A percentile compares a stretch with the other conserved stretches of the same genome.
These are phyloP conservation scores for Cercospora zeina DNA, from an alignment of 2,329 filamentous ascomycete species.

Conservation along the genomic window DNA sequence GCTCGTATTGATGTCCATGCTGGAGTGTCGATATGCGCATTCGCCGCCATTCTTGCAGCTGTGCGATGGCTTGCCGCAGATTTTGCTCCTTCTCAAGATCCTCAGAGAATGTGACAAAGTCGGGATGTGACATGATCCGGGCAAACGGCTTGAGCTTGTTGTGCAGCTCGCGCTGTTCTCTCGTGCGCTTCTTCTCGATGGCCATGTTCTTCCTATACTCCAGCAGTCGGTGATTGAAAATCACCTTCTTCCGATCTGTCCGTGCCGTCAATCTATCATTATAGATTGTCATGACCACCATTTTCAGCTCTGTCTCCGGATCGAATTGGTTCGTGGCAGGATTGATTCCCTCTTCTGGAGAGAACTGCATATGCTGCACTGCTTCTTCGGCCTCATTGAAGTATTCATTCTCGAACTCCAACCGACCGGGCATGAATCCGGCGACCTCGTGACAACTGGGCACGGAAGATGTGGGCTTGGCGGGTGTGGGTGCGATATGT, in stretches of 20 bases:
- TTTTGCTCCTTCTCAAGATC: constrained; percentile 90
- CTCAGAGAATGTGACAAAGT: constrained; percentile 83
- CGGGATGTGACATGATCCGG: constrained; percentile 90
- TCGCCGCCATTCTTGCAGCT: constrained; percentile 90
- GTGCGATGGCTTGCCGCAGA: constrained; percentile 80
- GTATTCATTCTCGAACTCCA: constrained; percentile 97
- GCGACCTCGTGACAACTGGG: constrained; percentile 97
- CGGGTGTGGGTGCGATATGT: constrained; percentile 76
- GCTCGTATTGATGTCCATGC: constrained; percentile 87
- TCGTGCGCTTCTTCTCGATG: constrained; percentile 89
- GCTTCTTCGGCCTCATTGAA: constrained; percentile 98
- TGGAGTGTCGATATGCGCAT: constrained; percentile 81
- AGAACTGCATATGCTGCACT: constrained; percentile 97
- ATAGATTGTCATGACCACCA: constrained; percentile 98
- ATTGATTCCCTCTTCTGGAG: constrained; percentile 91
- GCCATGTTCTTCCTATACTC: constrained; percentile 92
- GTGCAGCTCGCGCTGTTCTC: constrained; percentile 87
- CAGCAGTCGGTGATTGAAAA: constrained; percentile 91
- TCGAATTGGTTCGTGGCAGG: constrained; percentile 80
- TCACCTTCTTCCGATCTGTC: constrained; percentile 91
- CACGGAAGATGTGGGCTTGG: constrained; percentile 92
- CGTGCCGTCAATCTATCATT: constrained; percentile 87
- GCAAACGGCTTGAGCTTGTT: constrained; percentile 96
- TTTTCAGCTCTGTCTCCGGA: constrained; percentile 94
- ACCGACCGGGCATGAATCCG: constrained; percentile 94